These are phyloP conservation scores for Vanrija humicola DNA, from an alignment of 1,284 basidiomycete species.

Conservation along the genomic window DNA sequence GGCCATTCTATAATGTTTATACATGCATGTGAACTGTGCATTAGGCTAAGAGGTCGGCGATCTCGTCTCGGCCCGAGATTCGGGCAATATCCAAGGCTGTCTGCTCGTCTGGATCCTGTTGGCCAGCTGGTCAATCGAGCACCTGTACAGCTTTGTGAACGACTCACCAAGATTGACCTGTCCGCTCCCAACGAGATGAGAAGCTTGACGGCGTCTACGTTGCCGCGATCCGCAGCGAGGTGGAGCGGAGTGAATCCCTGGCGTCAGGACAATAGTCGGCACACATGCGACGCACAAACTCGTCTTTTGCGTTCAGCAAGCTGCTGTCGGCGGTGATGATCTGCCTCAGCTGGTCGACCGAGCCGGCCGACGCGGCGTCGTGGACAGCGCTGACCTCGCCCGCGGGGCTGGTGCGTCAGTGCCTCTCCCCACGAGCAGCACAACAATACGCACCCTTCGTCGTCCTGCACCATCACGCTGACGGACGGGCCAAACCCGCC, in stretches of 20 bases:
- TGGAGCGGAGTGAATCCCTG: conserved; percentile 83
- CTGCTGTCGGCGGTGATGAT: conserved; percentile 53
- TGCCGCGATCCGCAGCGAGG: conserved; percentile 76
- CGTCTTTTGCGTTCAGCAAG: conserved; percentile 54
- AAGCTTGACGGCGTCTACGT: conserved; percentile 56
- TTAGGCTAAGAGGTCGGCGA: conserved; percentile 21
- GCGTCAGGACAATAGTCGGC: not conserved
- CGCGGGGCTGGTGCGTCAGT: not conserved
- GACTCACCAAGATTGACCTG: conserved; percentile 56
- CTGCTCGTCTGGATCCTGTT: conserved; percentile 40
- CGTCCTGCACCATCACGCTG: conserved; percentile 56
- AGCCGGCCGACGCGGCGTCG: conserved; percentile 60
- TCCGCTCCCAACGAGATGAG: conserved; percentile 68
- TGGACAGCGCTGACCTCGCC: conserved; percentile 52
- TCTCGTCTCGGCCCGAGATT: conserved; percentile 27
- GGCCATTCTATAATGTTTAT: not conserved
- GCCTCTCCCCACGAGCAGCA: not conserved
- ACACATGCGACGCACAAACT: conserved; percentile 57
- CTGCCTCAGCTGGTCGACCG: conserved; percentile 52
- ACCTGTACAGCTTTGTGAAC: no score
- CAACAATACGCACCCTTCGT: conserved; percentile 24
- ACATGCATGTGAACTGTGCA: not conserved
- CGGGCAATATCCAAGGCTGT: conserved; percentile 35
- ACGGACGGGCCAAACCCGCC: conserved; percentile 55
- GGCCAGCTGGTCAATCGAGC: not conserved